Evolutionary conservation across 176 grass and related monocot genomes (phyloP), one percentile per base, ranked within the genome.

Genomic region (Oropetium thomaeum): DNA sequence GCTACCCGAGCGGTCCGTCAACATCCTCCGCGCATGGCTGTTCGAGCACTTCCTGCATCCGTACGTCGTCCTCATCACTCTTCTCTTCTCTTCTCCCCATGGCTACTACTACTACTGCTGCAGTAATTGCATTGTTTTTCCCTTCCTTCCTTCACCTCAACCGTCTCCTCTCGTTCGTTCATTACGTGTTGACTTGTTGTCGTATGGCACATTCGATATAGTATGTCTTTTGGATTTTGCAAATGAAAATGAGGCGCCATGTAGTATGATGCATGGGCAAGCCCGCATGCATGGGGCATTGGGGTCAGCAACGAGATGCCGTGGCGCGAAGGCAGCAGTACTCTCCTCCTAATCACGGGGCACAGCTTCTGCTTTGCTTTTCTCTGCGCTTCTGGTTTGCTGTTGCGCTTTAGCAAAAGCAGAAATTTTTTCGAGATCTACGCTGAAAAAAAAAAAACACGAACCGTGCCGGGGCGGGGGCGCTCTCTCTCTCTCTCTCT

Each of bases 21-120:
- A 33, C 82, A 82, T 92, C 78, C 65, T 99, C 45, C 78, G 96
- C 3, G 51, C 89, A 3, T 99, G 96, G 96, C 96, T 99, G 69
- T 99, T 99, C 82, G 96, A 99, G 84, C 96, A 99, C 75, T 99
- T 99, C 89, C 92, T 99, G 11, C 96, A 99, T 82, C 96, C 96
- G 96, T 99, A 95, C 37, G 94, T 88, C 30, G 14, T 25, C 33
- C 3, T 30, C 32, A 0, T 20, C 17, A 3, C 35, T 20, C 7
- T 55, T 27, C 1, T 37, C 4, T 54, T 29, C 26, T 54, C 27
- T n/a, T n/a, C n/a, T 13, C 14, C 41, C 41, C 41, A 47, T 47
- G 44, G n/a, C n/a, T n/a, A n/a, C n/a, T n/a, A n/a, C n/a, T n/a
- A n/a, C n/a, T n/a, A n/a, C n/a, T n/a, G n/a, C n/a, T n/a, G n/a